Evolutionary conservation across 1,139 yeast genomes (phyloP).

Genomic region (Taphrina sp.): DNA sequence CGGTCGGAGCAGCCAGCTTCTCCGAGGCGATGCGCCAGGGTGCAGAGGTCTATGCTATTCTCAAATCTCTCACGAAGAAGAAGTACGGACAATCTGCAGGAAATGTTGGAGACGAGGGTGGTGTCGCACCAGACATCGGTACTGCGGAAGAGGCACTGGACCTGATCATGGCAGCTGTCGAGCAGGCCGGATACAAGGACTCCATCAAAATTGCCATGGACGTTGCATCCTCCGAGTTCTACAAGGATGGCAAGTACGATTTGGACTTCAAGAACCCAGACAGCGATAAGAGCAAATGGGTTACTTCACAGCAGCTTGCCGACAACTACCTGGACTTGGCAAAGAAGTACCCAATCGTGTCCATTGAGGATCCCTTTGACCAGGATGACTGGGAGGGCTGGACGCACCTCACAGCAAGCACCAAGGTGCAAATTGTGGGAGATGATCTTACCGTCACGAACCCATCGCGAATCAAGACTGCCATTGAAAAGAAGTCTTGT

Average conservation of each 20-base stretch:
- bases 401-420: constrained; percentile 73
- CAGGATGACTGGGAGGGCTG: constrained; percentile 99
- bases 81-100: constrained; percentile 95
- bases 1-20: constrained; percentile 81
- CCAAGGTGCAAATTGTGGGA: constrained; percentile 83
- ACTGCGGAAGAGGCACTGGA: constrained; percentile 94
- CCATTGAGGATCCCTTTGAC: constrained; percentile 96
- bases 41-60: constrained; percentile 92
- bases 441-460: constrained; percentile 98
- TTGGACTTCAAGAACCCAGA: constrained; percentile 95
- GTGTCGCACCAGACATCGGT: constrained; percentile 95
- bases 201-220: constrained; percentile 86
- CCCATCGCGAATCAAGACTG: constrained; percentile 88
- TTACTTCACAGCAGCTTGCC: constrained; percentile 81
- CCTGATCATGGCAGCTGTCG: constrained; percentile 82
- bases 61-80: constrained; percentile 86
- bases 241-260: constrained; percentile 92
- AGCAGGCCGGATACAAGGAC: constrained; percentile 89
- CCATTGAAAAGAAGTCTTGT: constrained; percentile 92
- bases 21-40: constrained; percentile 93
- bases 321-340: constrained; percentile 73
- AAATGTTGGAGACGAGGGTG: constrained; percentile 99
- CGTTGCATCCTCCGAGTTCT: constrained; percentile 95
- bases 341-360: constrained; percentile 90
- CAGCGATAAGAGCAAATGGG: constrained; percentile 84